Base-by-base conservation (phyloP, 306 rosid genomes). In the Cucumis melo region DNA sequence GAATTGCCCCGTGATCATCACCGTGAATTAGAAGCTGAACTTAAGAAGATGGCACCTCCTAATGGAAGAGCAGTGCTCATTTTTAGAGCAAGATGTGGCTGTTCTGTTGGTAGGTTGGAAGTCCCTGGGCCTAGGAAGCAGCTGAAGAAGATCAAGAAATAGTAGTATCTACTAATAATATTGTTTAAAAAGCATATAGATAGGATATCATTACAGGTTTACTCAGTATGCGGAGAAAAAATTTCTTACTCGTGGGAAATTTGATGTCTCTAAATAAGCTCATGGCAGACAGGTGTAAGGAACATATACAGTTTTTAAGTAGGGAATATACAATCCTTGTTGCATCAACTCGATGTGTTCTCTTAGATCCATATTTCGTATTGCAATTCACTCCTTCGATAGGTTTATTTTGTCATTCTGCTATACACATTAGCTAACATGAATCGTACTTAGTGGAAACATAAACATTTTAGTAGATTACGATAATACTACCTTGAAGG, bases 1-100 rank as follows among this genome's bases (percentile, higher is more conserved):
- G 98, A 92, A 55, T 81, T 95, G 79, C 97, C 92, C 11, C 88
- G 92, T 14, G 98, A 95, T 82, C 97, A 89, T 66, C 98, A 95
- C 75, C 84, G 88, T 20, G 99, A 95, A 59, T 83, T 95, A 62
- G 99, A 95, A 81, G 89, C 92, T 16, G 99, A 95, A 44, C 92
- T 95, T n/a, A 92, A 87, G 92, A 95, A 90, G 96, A 90, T 95
- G 91, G 99, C 99, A 11, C 99, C 99, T 1, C 79, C 78, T 60
- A 92, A 95, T 82, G 99, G 98, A 51, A 85, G 99, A 57, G 99
- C 98, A 10, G 96, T 92, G 23, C 90, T 95, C 41, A 59, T 95
- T 23, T 85, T 95, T 76, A 81, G 93, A 75, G 93, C 92, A 3
- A 87, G 97, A 84, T 95, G 99, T 81, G 99, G 99, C 11, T 95